A percentile compares a stretch with the other conserved stretches of the same genome.
Evolutionary conservation across 176 grass and related monocot genomes (phyloP).

Genomic region (Avena insularis): DNA sequence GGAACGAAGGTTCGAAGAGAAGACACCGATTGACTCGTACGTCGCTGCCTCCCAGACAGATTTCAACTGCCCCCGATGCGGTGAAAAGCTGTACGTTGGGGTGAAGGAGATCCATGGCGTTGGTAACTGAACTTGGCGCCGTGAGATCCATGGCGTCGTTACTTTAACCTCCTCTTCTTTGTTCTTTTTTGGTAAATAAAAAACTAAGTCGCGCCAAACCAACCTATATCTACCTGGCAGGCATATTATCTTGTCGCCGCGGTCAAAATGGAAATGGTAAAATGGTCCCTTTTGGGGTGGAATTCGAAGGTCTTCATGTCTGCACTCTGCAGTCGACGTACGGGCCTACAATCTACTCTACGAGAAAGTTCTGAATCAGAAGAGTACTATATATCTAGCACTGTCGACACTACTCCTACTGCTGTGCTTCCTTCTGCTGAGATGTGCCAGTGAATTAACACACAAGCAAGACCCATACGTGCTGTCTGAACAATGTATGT

Average conservation of each 20-base stretch:
- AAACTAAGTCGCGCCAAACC: too few relatives aligned
- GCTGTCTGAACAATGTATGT: too few relatives aligned
- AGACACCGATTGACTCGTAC: too few relatives aligned
- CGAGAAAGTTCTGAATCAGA: neutral
- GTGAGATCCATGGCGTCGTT: slow-evolving; percentile 31
- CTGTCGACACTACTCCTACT: too few relatives aligned
- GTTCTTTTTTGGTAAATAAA: neutral
- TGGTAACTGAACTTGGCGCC: slow-evolving; percentile 28
- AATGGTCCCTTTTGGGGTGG: neutral
- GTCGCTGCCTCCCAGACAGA: neutral
- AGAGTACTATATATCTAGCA: too few relatives aligned
- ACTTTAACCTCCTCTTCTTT: neutral
- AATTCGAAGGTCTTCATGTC: too few relatives aligned
- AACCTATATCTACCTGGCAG: neutral
- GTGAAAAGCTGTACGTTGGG: neutral
- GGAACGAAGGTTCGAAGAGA: too few relatives aligned
- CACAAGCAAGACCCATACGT: too few relatives aligned
- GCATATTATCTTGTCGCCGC: neutral
- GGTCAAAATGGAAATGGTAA: neutral
- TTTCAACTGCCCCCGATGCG: neutral
- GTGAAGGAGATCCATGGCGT: neutral
- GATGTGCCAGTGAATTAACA: too few relatives aligned
- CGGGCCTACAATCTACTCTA: neutral
- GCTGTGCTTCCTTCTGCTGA: too few relatives aligned
- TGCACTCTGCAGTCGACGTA: neutral